These are phyloP conservation scores for Themeda triandra DNA, from an alignment of 176 grass and related monocot species.

Conservation along the genomic window DNA sequence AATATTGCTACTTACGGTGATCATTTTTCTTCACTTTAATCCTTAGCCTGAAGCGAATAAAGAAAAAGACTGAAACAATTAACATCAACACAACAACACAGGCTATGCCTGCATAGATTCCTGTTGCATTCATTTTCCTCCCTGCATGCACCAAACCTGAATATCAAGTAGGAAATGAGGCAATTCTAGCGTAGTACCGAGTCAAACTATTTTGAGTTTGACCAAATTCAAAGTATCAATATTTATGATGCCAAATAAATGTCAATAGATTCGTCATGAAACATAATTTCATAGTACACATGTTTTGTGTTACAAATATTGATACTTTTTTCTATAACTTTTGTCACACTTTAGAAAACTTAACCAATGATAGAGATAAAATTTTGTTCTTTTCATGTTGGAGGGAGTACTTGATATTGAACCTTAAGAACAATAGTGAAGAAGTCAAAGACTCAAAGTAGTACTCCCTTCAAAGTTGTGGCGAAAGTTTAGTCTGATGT, in stretches of 20 bases:
- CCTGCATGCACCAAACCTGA: slow-evolving; percentile 14
- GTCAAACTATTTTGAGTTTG: neutral
- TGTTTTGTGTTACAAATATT: neutral
- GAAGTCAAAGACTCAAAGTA: no score
- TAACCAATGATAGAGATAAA: no score
- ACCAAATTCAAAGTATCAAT: neutral
- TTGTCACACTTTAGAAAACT: no score
- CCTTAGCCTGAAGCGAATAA: slow-evolving; percentile 28
- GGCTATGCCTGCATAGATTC: slow-evolving; percentile 16
- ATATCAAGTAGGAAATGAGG: neutral
- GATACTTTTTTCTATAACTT: no score
- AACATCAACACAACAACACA: slow-evolving; percentile 25
- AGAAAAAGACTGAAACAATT: slow-evolving; percentile 15
- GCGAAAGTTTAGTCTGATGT: no score
- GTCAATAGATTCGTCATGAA: neutral
- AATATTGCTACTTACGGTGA: slow-evolving; percentile 22
- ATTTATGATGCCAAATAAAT: neutral
- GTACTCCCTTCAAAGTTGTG: no score
- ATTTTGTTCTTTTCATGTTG: neutral
- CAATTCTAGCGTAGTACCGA: neutral
- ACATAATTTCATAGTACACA: neutral
- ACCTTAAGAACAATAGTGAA: no score
- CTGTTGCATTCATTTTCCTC: slow-evolving; percentile 8
- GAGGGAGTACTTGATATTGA: neutral
- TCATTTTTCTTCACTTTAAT: neutral